Conservation (phyloP, 345 rosid genomes). For the Linum tenue region DNA sequence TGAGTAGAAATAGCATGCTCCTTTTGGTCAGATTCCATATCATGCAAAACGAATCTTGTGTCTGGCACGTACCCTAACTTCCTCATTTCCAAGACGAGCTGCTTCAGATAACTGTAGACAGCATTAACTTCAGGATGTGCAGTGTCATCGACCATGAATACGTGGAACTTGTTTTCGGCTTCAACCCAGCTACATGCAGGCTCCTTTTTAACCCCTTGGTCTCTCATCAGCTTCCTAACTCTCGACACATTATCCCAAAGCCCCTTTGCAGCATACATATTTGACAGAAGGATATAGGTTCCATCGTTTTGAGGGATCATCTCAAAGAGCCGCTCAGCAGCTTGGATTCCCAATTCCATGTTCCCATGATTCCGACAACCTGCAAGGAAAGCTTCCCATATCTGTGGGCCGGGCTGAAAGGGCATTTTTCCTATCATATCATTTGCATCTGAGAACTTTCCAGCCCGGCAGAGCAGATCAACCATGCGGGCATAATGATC, state of each 20-base stretch:
- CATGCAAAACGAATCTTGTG: background rate
- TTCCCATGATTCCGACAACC: constrained; percentile 2
- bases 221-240: background rate
- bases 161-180: background rate
- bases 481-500: constrained; percentile 3
- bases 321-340: background rate
- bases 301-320: constrained; percentile 3
- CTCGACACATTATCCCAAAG: background rate
- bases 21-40: background rate
- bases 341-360: background rate
- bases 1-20: background rate
- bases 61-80: background rate
- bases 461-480: background rate
- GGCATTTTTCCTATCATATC: background rate
- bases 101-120: background rate
- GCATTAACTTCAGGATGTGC: constrained; percentile 3
- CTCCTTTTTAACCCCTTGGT: constrained; percentile 2
- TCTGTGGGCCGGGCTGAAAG: background rate
- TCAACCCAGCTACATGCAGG: constrained; percentile 3
- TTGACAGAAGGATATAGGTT: background rate
- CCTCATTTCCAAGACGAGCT: background rate
- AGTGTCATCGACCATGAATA: background rate
- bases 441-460: background rate
- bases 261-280: background rate
- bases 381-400: constrained; percentile 3